phyloP scores from a whole-genome alignment of 352 stramenopile genomes.

The Phytophthora lateralis region DNA sequence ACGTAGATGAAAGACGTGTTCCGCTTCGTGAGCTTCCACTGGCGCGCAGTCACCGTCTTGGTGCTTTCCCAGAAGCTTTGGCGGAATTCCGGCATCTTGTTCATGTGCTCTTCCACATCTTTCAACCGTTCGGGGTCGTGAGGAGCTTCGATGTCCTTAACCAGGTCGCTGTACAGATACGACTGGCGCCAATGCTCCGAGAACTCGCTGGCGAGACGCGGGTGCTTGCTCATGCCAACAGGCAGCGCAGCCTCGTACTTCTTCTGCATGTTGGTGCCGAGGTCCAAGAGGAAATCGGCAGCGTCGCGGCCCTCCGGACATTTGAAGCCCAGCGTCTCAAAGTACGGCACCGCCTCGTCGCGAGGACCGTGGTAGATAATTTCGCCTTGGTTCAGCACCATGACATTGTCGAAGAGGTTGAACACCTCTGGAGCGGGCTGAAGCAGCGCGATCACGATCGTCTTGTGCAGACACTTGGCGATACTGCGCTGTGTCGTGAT shows the following conservation, averaged over 20 bases:
- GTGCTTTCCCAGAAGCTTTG: slow-evolving; percentile 36
- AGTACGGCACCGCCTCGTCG: slow-evolving; percentile 42
- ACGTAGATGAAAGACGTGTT: slow-evolving; percentile 43
- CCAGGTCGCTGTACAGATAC: slow-evolving; percentile 4
- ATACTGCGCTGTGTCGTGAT: slow-evolving; percentile 63
- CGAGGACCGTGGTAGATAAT: slow-evolving; percentile 67
- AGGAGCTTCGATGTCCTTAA: slow-evolving; percentile 12
- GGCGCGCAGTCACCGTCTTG: slow-evolving; percentile 34
- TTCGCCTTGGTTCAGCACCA: slow-evolving; percentile 63
- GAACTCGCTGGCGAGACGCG: slow-evolving; percentile 32
- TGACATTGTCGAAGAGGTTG: slow-evolving; percentile 59
- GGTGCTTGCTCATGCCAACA: slow-evolving; percentile 14
- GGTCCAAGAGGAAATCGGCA: slow-evolving; percentile 60
- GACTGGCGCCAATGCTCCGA: slow-evolving; percentile 25
- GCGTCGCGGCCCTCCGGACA: slow-evolving; percentile 50
- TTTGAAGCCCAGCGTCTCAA: slow-evolving; percentile 41
- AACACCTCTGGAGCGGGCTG: slow-evolving; percentile 64
- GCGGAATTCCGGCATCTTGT: slow-evolving; percentile 43
- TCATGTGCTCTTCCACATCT: slow-evolving; percentile 80
- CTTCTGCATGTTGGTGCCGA: slow-evolving; percentile 47
- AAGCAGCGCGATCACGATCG: slow-evolving; percentile 59
- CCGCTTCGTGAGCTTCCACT: slow-evolving; percentile 53
- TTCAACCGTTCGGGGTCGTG: slow-evolving; percentile 15
- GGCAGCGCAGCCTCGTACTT: slow-evolving; percentile 37
- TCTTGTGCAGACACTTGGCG: slow-evolving; percentile 49